A percentile compares a stretch with the other conserved stretches of the same genome.
Conservation (phyloP, 1,284 basidiomycete genomes). For the Microbotryum intermedium region DNA sequence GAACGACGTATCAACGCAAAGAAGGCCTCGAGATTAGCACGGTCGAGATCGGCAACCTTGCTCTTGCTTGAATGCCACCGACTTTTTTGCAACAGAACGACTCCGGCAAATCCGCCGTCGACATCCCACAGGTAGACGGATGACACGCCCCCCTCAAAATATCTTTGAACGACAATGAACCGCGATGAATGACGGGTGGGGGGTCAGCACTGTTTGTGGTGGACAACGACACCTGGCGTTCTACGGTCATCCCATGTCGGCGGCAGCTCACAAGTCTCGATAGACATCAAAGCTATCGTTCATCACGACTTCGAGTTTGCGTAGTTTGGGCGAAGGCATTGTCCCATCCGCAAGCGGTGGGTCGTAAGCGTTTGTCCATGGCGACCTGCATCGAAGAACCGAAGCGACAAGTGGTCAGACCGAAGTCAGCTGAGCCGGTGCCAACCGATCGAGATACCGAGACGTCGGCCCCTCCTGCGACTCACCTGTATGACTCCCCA, state of each 20-base stretch:
- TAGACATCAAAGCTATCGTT: conserved; percentile 98
- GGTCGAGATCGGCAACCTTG: background rate
- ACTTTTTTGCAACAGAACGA: conserved; percentile 95
- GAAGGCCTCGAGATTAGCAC: background rate
- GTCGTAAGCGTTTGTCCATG: conserved; percentile 94
- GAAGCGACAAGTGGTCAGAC: background rate
- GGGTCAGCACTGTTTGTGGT: background rate
- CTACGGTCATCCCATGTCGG: background rate
- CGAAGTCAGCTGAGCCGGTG: background rate
- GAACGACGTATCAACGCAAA: background rate
- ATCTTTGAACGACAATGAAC: conserved; percentile 47
- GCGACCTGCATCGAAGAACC: conserved; percentile 55
- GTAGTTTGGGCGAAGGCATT: conserved; percentile 67
- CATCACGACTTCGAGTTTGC: conserved; percentile 83
- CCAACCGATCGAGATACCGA: too few relatives aligned
- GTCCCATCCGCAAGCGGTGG: conserved; percentile 81
- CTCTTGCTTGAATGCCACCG: conserved; percentile 36
- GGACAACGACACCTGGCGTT: background rate
- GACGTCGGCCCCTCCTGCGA: background rate
- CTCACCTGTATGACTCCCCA: conserved; percentile 83
- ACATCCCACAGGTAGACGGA: conserved; percentile 98
- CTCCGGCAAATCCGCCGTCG: conserved; percentile 86
- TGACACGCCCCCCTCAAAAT: conserved; percentile 95
- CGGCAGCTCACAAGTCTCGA: conserved; percentile 65
- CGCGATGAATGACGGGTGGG: background rate